Evolutionary conservation across 495 filamentous ascomycete species (phyloP).

Genomic region (Aspergillus panamensis): DNA sequence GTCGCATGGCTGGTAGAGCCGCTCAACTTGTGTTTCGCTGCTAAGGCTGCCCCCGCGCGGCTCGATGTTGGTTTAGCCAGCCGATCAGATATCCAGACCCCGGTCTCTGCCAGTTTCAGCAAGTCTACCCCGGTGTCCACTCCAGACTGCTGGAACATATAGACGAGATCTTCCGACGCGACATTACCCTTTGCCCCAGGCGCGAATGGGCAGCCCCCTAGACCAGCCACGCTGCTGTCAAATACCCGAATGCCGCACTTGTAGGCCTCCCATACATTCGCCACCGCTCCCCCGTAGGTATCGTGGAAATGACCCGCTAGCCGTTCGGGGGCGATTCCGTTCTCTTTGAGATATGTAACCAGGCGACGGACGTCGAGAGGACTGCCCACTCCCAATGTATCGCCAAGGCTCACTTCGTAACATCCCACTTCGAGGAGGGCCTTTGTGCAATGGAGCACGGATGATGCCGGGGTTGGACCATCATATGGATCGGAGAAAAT

Average conservation of each 20-base stretch:
- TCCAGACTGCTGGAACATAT: constrained; percentile 40
- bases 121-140: constrained; percentile 41
- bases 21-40: constrained; percentile 14
- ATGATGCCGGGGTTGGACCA: constrained; percentile 30
- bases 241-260: constrained; percentile 39
- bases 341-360: constrained; percentile 25
- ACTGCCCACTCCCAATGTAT: constrained; percentile 41
- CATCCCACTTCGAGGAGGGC: constrained; percentile 37
- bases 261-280: constrained; percentile 44
- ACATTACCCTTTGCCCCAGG: constrained; percentile 47
- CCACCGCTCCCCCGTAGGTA: constrained; percentile 42
- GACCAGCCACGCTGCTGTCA: constrained; percentile 43
- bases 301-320: constrained; percentile 49
- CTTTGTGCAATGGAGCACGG: constrained; percentile 32
- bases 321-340: constrained; percentile 24
- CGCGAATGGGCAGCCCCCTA: constrained; percentile 47
- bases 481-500: constrained; percentile 40
- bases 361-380: constrained; percentile 30
- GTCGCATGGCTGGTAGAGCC: neutral
- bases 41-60: constrained; percentile 32
- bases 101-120: constrained; percentile 29
- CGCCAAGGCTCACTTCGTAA: constrained; percentile 46
- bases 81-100: constrained; percentile 38
- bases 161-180: constrained; percentile 41
- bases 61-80: constrained; percentile 27